phyloP scores from a whole-genome alignment of 1,284 basidiomycete species.

The Lentinus polychrous region DNA sequence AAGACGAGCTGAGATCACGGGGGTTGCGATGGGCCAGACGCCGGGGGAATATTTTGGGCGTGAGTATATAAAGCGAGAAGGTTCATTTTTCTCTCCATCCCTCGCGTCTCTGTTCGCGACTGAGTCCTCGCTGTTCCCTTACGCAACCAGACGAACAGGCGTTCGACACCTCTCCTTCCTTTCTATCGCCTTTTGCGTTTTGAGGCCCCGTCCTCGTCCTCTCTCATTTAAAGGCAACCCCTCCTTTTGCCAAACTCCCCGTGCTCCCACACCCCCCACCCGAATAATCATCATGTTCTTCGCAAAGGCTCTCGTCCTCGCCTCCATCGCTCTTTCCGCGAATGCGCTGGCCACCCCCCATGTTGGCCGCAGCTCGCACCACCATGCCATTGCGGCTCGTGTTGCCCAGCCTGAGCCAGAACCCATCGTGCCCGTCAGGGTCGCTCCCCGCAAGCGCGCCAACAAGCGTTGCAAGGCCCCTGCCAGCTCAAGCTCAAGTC shows the following conservation, averaged over 20 bases:
- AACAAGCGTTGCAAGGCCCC: slow-evolving; percentile 21
- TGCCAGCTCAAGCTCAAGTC: slow-evolving; percentile 14
- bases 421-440: slow-evolving; percentile 24
- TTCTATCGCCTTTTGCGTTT: too few species aligned
- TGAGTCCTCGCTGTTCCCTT: background rate
- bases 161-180: too few species aligned
- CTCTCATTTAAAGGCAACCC: slow-evolving; percentile 3
- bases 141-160: too few species aligned
- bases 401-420: slow-evolving; percentile 28
- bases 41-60: background rate
- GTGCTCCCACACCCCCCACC: background rate
- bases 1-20: background rate
- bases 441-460: slow-evolving; percentile 20
- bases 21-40: background rate
- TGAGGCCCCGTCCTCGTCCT: background rate
- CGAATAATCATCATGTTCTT: slow-evolving; percentile 18
- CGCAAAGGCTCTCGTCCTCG: slow-evolving; percentile 35
- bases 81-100: background rate
- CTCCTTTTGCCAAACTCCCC: slow-evolving; percentile 5
- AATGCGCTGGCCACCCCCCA: slow-evolving; percentile 42
- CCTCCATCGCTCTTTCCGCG: slow-evolving; percentile 38
- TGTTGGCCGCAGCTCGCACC: slow-evolving; percentile 26
- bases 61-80: too few species aligned
- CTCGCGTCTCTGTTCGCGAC: background rate
- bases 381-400: slow-evolving; percentile 27